A percentile compares a stretch with the other conserved stretches of the same genome.
These are phyloP conservation scores for Talaromyces trachyspermus DNA, from an alignment of 495 filamentous ascomycete genomes.

Conservation along the genomic window DNA sequence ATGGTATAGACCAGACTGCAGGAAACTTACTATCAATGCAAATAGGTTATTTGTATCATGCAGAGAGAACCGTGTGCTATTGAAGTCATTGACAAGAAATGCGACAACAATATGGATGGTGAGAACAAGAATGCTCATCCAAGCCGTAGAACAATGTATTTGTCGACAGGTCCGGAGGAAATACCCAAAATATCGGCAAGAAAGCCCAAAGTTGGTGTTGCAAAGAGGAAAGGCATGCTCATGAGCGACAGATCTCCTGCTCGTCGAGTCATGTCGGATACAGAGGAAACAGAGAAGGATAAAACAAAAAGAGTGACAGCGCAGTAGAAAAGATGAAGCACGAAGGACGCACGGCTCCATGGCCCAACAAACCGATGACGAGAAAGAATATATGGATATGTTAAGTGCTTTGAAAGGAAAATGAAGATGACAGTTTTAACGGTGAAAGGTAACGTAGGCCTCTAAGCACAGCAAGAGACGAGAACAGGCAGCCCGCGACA, in stretches of 20 bases:
- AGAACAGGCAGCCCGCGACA: constrained; percentile 13
- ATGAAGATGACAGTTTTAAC: constrained; percentile 9
- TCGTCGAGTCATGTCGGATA: constrained; percentile 9
- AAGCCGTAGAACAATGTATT: constrained; percentile 19
- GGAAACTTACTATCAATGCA: constrained; percentile 1
- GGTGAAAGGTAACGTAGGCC: constrained; percentile 7
- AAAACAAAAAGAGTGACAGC: constrained; percentile 15
- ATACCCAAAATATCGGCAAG: constrained; percentile 21
- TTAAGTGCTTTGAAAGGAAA: constrained; percentile 15
- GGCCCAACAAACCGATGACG: constrained; percentile 14
- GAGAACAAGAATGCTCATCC: constrained; percentile 15
- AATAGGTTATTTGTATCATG: neutral
- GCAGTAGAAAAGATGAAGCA: constrained; percentile 12
- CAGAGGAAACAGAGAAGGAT: constrained; percentile 11
- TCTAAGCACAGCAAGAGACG: constrained; percentile 9
- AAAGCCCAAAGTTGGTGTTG: constrained; percentile 17
- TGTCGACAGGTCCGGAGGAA: constrained; percentile 11
- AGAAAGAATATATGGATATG: constrained; percentile 12
- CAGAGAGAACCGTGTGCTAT: neutral
- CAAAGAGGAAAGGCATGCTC: constrained; percentile 17
- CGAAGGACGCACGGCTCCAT: constrained; percentile 13
- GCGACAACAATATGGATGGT: constrained; percentile 11
- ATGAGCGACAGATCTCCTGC: constrained; percentile 17
- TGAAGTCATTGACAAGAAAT: neutral
- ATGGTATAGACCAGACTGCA: neutral